phyloP scores from a whole-genome alignment of 1,139 yeast genomes.

The Protomyces inundatus region DNA sequence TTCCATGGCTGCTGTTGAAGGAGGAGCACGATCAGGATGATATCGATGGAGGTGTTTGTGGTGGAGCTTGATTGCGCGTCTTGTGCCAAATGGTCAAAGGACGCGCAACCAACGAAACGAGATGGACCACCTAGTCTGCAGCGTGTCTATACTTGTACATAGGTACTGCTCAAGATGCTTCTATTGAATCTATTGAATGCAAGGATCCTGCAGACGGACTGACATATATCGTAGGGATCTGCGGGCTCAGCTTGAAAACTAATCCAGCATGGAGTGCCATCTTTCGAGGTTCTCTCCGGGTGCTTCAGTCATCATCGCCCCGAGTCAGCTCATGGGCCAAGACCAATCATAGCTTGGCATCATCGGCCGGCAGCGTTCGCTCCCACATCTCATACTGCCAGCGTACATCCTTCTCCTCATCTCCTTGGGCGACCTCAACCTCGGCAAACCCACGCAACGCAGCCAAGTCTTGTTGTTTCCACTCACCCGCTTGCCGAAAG shows the following conservation, averaged over 20 bases:
- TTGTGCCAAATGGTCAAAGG: no score
- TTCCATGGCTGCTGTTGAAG: not conserved
- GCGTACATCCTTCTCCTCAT: constrained; percentile 3
- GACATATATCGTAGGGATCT: no score
- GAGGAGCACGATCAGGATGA: no score
- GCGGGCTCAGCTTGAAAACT: not conserved
- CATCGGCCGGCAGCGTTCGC: not conserved
- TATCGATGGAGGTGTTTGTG: no score
- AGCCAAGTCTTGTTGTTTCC: not conserved
- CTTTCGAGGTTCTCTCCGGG: not conserved
- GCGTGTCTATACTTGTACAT: no score
- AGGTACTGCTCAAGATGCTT: no score
- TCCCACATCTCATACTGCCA: constrained; percentile 25
- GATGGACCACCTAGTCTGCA: no score
- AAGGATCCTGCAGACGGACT: no score
- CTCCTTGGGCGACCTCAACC: not conserved
- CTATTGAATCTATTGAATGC: no score
- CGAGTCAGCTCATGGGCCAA: not conserved
- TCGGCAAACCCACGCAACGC: constrained; percentile 2
- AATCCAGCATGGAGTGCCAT: not conserved
- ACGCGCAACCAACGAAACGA: no score
- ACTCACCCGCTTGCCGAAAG: constrained; percentile 31
- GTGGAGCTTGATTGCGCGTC: no score
- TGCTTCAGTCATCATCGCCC: not conserved
- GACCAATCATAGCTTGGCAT: not conserved